Evolutionary conservation across 2,329 filamentous ascomycete species (phyloP), one percentile per base, ranked within the genome.

Genomic region (Penicillium sp.): DNA sequence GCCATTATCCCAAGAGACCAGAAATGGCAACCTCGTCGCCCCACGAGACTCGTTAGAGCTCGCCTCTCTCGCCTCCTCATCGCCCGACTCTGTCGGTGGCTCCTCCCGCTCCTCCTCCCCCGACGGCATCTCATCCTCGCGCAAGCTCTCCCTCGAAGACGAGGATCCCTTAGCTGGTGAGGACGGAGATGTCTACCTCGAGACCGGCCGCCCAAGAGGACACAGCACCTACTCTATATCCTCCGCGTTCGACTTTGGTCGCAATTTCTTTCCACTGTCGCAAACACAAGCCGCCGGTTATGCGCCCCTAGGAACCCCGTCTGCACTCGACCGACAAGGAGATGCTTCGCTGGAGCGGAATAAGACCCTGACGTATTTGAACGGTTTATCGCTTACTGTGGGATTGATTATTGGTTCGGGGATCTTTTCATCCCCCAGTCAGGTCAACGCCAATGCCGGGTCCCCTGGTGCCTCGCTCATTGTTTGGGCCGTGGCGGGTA

Each of bases 321-420:
- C 83, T 5, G 81, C 71, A 32, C 70, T 80, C 35, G 75, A 83
- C 60, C 70, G 78, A 50, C 69, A 78, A 54, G 78, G 55, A 18
- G 87, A 86, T 53, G 86, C 81, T n/a, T 89, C 87, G 35, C 72
- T 97, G 56, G 93, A 98, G 77, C 93, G 89, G 69, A 87, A 95
- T 75, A 98, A 98, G 76, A 95, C 88, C 12, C 74, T 98, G 70
- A 97, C 93, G 25, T 97, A 92, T 66, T 68, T 97, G 41, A 98
- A 98, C 69, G 93, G 93, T 0, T 72, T 98, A 50, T 95, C 89
- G 23, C 77, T 98, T 50, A 88, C 98, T 43, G 81, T 97, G 42
- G 92, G 93, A 1, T 73, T 98, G 56, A 95, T 97, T 59, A 97
- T 98, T 65, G 93, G 93, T 3, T 95, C 89, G 23, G 93, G 92